These are phyloP conservation scores for Spathaspora boniae DNA, from an alignment of 805 yeast genomes.

Conservation along the genomic window DNA sequence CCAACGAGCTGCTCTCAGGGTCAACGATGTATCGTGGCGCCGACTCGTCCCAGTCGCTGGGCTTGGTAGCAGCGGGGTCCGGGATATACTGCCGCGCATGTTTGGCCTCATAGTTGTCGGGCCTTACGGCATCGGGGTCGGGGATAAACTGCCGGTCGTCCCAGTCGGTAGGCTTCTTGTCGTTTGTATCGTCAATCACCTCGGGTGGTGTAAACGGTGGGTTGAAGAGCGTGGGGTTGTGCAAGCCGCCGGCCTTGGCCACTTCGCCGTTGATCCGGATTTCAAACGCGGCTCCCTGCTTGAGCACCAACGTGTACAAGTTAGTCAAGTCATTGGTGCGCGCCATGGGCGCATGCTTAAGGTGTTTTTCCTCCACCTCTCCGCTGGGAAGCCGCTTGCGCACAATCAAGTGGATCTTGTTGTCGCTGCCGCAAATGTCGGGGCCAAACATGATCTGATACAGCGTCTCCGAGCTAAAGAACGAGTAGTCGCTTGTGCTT, in stretches of 20 bases:
- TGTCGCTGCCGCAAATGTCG: constrained; percentile 79
- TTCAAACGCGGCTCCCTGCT: constrained; percentile 66
- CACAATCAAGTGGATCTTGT: constrained; percentile 76
- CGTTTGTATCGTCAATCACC: constrained; percentile 51
- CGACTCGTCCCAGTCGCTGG: constrained; percentile 77
- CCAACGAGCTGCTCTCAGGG: constrained; percentile 74
- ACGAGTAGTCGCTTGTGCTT: constrained; percentile 33
- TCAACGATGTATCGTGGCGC: constrained; percentile 58
- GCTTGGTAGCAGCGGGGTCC: constrained; percentile 66
- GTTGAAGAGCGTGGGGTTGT: constrained; percentile 46
- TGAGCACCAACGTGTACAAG: constrained; percentile 73
- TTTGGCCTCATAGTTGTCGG: constrained; percentile 80
- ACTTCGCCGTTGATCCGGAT: constrained; percentile 79
- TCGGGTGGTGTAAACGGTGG: constrained; percentile 70
- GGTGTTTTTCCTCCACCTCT: constrained; percentile 64
- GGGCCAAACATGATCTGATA: constrained; percentile 94
- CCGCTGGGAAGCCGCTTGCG: constrained; percentile 55
- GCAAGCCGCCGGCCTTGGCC: constrained; percentile 64
- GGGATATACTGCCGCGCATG: constrained; percentile 56
- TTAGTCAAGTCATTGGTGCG: constrained; percentile 53
- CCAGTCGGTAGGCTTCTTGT: constrained; percentile 77
- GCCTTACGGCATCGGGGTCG: constrained; percentile 69
- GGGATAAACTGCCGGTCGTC: constrained; percentile 63
- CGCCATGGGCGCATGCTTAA: constrained; percentile 65
- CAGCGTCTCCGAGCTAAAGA: constrained; percentile 64